Evolutionary conservation across 345 rosid species (phyloP).

Genomic region (Moricandia arvensis): DNA sequence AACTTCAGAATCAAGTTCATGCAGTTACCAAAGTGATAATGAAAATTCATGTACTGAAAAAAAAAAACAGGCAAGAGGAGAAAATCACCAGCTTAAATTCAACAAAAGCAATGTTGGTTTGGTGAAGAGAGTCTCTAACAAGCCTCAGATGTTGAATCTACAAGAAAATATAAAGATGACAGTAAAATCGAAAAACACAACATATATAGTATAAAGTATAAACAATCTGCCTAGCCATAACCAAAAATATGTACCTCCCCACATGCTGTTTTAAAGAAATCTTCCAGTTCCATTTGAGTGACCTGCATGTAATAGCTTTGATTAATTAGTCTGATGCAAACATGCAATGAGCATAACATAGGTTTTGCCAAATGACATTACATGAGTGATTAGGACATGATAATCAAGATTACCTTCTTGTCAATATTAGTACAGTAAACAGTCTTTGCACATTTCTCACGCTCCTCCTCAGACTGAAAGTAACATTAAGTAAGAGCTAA

Average conservation of each 20-base stretch:
- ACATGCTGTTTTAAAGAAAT: slow-evolving; percentile 73
- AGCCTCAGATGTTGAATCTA: slow-evolving; percentile 73
- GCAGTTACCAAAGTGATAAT: background rate
- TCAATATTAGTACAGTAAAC: slow-evolving; percentile 91
- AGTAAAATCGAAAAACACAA: background rate
- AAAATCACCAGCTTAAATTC: slow-evolving; percentile 67
- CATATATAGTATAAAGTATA: background rate
- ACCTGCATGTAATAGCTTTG: slow-evolving; percentile 41
- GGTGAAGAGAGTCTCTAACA: slow-evolving; percentile 75
- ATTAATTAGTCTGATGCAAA: slow-evolving; percentile 3
- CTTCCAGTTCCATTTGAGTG: slow-evolving; percentile 67
- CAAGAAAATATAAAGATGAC: background rate
- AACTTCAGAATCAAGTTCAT: background rate
- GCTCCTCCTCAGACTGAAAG: slow-evolving; percentile 77
- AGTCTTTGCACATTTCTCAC: slow-evolving; percentile 85
- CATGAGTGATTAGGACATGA: background rate
- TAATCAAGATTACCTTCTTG: slow-evolving; percentile 54
- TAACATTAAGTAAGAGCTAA: background rate
- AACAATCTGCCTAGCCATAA: background rate
- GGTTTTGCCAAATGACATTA: background rate
- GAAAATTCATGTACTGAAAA: too few relatives aligned
- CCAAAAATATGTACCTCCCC: slow-evolving; percentile 69
- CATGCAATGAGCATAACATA: background rate
- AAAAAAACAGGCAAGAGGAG: background rate
- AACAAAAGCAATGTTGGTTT: slow-evolving; percentile 85